phyloP scores from a whole-genome alignment of 805 yeast species.

The Wickerhamomyces rabaulensis region DNA sequence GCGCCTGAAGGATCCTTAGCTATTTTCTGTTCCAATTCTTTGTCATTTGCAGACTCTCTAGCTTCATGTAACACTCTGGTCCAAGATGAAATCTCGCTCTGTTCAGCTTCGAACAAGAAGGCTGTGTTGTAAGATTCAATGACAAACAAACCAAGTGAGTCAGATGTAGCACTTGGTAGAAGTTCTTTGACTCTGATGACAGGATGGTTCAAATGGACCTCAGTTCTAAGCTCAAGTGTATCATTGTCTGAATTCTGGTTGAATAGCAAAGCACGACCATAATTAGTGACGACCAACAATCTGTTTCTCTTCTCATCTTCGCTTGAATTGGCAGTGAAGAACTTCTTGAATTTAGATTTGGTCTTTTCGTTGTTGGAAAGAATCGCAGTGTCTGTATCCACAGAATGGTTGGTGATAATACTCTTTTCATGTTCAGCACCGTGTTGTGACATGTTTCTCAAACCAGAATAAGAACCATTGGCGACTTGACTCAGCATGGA shows the following conservation, averaged over 20 bases:
- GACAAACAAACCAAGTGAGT: conserved; percentile 43
- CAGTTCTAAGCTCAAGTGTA: conserved; percentile 44
- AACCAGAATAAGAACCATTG: conserved; percentile 36
- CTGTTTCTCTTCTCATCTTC: conserved; percentile 40
- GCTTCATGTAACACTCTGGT: conserved; percentile 47
- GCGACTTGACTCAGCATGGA: conserved; percentile 40
- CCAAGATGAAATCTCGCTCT: conserved; percentile 51
- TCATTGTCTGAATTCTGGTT: conserved; percentile 28
- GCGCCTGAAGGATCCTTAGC: conserved; percentile 26
- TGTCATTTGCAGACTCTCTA: conserved; percentile 43
- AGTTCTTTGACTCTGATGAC: conserved; percentile 57
- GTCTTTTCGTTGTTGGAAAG: conserved; percentile 9
- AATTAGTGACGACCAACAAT: conserved; percentile 52
- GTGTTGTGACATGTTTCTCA: conserved; percentile 29
- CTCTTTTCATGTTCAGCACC: conserved; percentile 27
- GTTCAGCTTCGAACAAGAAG: conserved; percentile 52
- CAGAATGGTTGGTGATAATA: conserved; percentile 21
- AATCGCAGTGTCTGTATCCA: conserved; percentile 14
- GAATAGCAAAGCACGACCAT: conserved; percentile 59
- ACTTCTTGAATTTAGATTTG: conserved; percentile 19
- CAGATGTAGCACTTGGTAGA: conserved; percentile 29
- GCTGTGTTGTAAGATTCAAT: conserved; percentile 51
- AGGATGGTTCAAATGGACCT: conserved; percentile 48
- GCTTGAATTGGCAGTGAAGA: conserved; percentile 13
- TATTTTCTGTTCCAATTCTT: conserved; percentile 24